Evolutionary conservation across 495 filamentous ascomycete genomes (phyloP).

Genomic region (Penicillium manginii): DNA sequence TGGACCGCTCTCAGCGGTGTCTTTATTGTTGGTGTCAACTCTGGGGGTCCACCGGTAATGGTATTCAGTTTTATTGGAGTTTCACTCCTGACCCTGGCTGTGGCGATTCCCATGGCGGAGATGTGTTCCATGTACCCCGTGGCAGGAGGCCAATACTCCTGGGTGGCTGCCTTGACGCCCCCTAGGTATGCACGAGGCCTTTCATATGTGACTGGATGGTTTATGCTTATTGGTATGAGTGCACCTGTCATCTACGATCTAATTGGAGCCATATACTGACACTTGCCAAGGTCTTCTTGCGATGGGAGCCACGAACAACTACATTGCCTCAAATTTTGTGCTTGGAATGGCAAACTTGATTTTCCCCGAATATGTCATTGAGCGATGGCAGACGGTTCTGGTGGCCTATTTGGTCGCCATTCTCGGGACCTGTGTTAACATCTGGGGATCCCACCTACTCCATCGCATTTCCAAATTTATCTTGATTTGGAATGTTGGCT

Average conservation of each 20-base stretch:
- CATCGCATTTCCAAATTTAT: constrained; percentile 55
- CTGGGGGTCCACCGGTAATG: constrained; percentile 62
- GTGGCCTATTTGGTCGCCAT: constrained; percentile 54
- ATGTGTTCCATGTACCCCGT: constrained; percentile 60
- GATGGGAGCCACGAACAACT: constrained; percentile 63
- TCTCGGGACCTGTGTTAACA: constrained; percentile 48
- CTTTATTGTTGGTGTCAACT: constrained; percentile 58
- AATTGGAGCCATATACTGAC: background rate
- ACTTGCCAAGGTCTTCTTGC: constrained; percentile 48
- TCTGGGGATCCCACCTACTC: constrained; percentile 54
- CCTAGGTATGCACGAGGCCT: constrained; percentile 50
- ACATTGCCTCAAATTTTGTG: constrained; percentile 58
- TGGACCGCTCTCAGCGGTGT: constrained; percentile 61
- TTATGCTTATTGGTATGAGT: constrained; percentile 52
- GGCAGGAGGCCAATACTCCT: constrained; percentile 60
- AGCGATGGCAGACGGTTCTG: constrained; percentile 61
- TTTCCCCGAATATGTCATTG: constrained; percentile 54
- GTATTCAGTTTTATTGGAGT: constrained; percentile 59
- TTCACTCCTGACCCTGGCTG: constrained; percentile 51
- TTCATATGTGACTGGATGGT: constrained; percentile 57
- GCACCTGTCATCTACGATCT: background rate
- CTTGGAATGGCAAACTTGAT: constrained; percentile 58
- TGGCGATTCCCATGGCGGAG: constrained; percentile 62
- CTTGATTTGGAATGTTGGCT: constrained; percentile 57
- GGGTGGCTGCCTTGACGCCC: constrained; percentile 60